Evolutionary conservation across 1,284 basidiomycete genomes (phyloP), one percentile per base, ranked within the genome.

Genomic region (Moesziomyces parantarcticus): DNA sequence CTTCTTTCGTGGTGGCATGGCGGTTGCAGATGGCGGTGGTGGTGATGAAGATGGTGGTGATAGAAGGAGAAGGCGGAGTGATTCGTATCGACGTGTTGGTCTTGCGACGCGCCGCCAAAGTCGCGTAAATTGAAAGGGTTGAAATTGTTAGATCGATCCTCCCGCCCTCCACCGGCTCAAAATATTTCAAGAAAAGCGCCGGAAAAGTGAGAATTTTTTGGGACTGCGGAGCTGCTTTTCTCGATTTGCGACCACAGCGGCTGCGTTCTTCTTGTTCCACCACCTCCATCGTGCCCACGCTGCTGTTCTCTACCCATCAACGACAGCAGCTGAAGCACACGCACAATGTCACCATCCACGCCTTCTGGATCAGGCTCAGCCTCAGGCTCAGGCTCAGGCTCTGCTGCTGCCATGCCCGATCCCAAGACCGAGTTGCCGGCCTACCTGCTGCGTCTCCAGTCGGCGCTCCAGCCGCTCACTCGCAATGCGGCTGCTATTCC

Each of bases 401-500:
- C 66, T 6, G 20, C 41, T 1, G 53, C 67, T 7, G 23, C 53
- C 23, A 39, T 76, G 18, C 65, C 70, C 0, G 58, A 71, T 44
- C 73, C 67, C 8, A 60, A 57, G 47, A 51, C 50, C 3, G 54
- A 66, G 26, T 42, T 77, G 3, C 50, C 58, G 0, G 62, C 51
- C 3, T 81, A 76, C 22, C 60, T 81, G 11, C 34, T 58, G n/a
- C 46, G 56, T 9, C 65, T 81, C 10, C 79, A 80, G 50, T 61
- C 68, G 4, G 59, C 63, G 0, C 56, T 81, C 1, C 70, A 75
- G n/a, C 75, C 79, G 9, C 66, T 76, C 36, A 81, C 77, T 13
- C 62, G 66, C 36, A 55, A 70, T 50, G 81, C 79, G 4, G 75
- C 80, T 20, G 78, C 85, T 9, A 85, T 87, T 0, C 79, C 83